Conservation (phyloP, 768 basidiomycete species). For the Cyathus striatus region DNA sequence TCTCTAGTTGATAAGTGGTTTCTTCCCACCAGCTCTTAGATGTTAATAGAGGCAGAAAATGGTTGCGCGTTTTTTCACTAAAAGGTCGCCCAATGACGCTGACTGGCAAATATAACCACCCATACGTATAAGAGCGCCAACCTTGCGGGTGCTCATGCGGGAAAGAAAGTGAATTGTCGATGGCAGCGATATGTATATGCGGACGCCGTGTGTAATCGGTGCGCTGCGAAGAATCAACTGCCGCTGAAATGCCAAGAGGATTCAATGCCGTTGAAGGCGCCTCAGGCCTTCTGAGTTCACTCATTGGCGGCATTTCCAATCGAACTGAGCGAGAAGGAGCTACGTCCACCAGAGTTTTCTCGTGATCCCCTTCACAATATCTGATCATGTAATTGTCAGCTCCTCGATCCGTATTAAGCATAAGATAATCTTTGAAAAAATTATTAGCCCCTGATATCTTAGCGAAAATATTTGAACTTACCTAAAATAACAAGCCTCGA, state of each 20-base stretch:
- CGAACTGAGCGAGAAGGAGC: conserved; percentile 68
- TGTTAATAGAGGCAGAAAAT: conserved; percentile 78
- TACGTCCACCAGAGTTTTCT: conserved; percentile 72
- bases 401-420: conserved; percentile 88
- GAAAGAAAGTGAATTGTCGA: conserved; percentile 90
- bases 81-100: conserved; percentile 84
- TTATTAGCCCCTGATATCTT: not conserved
- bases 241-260: conserved; percentile 29
- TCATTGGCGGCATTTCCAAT: conserved; percentile 70
- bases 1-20: conserved; percentile 72
- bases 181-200: conserved; percentile 88
- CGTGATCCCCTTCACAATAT: conserved; percentile 78
- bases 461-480: conserved; percentile 16
- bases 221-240: conserved; percentile 27
- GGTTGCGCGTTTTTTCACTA: conserved; percentile 73
- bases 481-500: conserved; percentile 78
- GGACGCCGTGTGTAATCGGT: conserved; percentile 57
- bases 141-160: conserved; percentile 87
- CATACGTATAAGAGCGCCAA: conserved; percentile 78
- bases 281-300: conserved; percentile 53
- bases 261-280: conserved; percentile 30
- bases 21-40: conserved; percentile 90
- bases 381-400: conserved; percentile 94
- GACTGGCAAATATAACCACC: conserved; percentile 85
- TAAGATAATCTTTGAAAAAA: conserved; percentile 64